Conservation (phyloP, 345 rosid genomes). For the Dovyalis caffra region DNA sequence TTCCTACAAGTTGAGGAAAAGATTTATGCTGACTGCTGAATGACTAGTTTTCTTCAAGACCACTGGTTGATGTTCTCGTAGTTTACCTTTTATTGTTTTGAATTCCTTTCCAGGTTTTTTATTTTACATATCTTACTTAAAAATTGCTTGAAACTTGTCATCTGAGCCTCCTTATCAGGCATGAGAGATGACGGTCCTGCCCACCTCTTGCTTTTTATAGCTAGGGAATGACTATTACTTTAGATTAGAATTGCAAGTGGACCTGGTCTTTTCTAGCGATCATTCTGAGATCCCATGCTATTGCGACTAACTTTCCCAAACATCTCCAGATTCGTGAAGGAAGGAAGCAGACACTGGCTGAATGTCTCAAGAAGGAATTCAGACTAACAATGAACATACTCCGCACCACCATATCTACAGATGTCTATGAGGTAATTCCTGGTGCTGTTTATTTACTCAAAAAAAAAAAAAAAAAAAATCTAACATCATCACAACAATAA, state of each 20-base stretch:
- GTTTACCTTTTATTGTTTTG: too few species aligned
- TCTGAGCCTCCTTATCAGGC: neutral
- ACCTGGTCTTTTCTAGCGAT: too few species aligned
- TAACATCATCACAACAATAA: neutral
- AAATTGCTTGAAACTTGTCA: neutral
- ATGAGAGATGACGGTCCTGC: neutral
- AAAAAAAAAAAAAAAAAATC: neutral
- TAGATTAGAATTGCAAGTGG: neutral
- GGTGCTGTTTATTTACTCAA: neutral
- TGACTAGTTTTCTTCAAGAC: too few species aligned
- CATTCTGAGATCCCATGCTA: neutral
- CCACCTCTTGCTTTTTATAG: neutral
- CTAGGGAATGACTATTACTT: neutral
- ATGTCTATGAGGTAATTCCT: constrained; percentile 73
- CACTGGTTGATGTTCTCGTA: too few species aligned
- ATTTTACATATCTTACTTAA: neutral
- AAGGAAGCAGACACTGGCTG: constrained; percentile 58
- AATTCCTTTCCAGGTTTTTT: too few species aligned
- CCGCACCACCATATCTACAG: constrained; percentile 56
- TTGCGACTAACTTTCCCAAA: neutral
- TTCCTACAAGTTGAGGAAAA: too few species aligned
- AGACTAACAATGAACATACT: constrained; percentile 68
- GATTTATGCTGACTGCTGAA: too few species aligned
- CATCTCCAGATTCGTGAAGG: constrained; percentile 77
- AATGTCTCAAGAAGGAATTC: constrained; percentile 85